Conservation (phyloP, 2,329 filamentous ascomycete genomes). For the Neofusicoccum kwambonambiense region DNA sequence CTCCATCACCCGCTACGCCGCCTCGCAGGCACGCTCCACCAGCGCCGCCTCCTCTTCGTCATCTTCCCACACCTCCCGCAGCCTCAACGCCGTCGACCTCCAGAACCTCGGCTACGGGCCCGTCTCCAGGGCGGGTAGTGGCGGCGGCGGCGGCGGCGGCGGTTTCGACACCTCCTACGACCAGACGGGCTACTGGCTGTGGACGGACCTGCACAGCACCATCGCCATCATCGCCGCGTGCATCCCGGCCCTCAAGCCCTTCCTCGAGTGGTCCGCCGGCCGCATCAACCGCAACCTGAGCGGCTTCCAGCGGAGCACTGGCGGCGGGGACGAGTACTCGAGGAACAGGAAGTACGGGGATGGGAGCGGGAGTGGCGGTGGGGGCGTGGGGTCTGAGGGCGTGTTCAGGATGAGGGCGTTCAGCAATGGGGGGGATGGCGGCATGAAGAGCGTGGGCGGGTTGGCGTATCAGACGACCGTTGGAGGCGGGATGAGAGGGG, state of each 20-base stretch:
- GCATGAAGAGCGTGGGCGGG: not conserved
- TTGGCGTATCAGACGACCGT: not conserved
- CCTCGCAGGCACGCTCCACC: not conserved
- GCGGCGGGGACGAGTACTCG: not conserved
- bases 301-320: too few relatives aligned
- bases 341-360: too few relatives aligned
- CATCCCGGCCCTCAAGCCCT: not conserved
- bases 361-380: too few relatives aligned
- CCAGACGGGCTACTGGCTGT: conserved; percentile 10
- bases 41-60: not conserved
- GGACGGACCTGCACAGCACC: conserved; percentile 4
- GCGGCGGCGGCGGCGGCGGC: not conserved
- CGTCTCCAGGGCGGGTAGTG: too few relatives aligned
- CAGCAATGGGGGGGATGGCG: too few relatives aligned
- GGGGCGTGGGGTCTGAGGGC: not conserved
- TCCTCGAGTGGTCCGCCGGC: not conserved
- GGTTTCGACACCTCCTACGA: not conserved
- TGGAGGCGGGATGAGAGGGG: not conserved
- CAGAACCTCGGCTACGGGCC: too few relatives aligned
- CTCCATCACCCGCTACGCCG: not conserved
- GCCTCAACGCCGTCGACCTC: not conserved
- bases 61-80: too few relatives aligned
- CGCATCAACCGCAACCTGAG: not conserved
- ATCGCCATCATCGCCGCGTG: conserved; percentile 5
- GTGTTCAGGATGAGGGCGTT: too few relatives aligned